Evolutionary conservation across 1,139 yeast species (phyloP).

Genomic region (Suhomyces anneliseae): DNA sequence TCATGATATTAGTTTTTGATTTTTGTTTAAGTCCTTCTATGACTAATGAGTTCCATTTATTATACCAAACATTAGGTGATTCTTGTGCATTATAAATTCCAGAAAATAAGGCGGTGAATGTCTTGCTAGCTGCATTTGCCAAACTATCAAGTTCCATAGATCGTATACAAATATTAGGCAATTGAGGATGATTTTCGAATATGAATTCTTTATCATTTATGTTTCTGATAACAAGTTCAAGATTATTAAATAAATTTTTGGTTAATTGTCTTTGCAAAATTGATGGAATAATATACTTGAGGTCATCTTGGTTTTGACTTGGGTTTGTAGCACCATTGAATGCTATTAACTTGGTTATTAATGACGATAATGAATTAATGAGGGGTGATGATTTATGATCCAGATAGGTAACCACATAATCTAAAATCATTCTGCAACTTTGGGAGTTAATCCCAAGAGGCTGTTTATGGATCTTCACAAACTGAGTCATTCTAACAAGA

Average conservation of each 20-base stretch:
- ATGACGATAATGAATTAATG: constrained; percentile 62
- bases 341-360: constrained; percentile 52
- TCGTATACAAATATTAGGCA: constrained; percentile 45
- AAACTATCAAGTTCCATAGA: constrained; percentile 58
- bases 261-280: constrained; percentile 32
- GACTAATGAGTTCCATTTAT: constrained; percentile 50
- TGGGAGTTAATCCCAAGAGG: constrained; percentile 4
- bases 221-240: constrained; percentile 52
- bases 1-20: constrained; percentile 48
- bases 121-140: constrained; percentile 68
- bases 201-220: constrained; percentile 41
- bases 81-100: constrained; percentile 19
- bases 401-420: constrained; percentile 65
- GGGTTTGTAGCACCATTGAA: constrained; percentile 26
- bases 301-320: constrained; percentile 1
- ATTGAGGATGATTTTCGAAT: constrained; percentile 41
- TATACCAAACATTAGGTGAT: constrained; percentile 44
- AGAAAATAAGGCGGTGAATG: constrained; percentile 48
- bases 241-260: constrained; percentile 58
- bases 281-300: background rate
- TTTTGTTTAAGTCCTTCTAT: constrained; percentile 27
- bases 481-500: constrained; percentile 53
- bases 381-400: constrained; percentile 70
- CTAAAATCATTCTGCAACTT: constrained; percentile 30
- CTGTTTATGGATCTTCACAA: constrained; percentile 10